Evolutionary conservation across 768 basidiomycete species (phyloP), one percentile per base, ranked within the genome.

Genomic region (Suillus subaureus): DNA sequence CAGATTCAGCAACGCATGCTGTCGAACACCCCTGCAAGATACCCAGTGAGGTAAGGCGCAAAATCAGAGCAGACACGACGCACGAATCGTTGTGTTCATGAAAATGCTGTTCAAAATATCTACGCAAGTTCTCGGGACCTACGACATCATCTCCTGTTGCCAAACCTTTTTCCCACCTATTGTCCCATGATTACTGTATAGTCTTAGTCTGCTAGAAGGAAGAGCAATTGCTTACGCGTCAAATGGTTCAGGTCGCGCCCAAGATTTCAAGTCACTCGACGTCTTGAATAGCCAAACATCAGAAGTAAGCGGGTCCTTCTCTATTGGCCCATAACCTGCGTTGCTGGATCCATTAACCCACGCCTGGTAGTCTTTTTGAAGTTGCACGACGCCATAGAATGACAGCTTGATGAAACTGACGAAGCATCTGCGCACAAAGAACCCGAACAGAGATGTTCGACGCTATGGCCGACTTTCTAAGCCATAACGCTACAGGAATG

Each of bases 21-120:
- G 93, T 60, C 93, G 90, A 64, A 91, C 75, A 6, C 91, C 91
- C 21, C 92, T 94, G 70, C 33, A 60, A 62, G 51, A 60, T 43
- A 49, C 64, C 64, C 15, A 65, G 28, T 49, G 56, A 40, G 28
- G 43, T 42, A 42, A 6, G 40, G 16, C 28, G 18, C 58, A 31
- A 28, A 21, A 60, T 26, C 18, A 21, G 26, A n/a, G 51, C 6
- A 47, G 56, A 31, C 35, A 31, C 52, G 9, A 81, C 92, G 70
- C 66, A 93, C 92, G 92, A 94, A 74, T 94, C 92, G 68, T 87
- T 89, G 40, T 81, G 84, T 64, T 90, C 87, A 67, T 93, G 89
- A 71, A 95, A 95, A 71, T 87, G 89, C 66, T 94, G 93, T 73
- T 94, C 93, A 69, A 94, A 95, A 74, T 91, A 95, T 61, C 85